A percentile compares a stretch with the other conserved stretches of the same genome.
Conservation (phyloP, 2,329 filamentous ascomycete species). For the Fusarium pseudoanthophilum region DNA sequence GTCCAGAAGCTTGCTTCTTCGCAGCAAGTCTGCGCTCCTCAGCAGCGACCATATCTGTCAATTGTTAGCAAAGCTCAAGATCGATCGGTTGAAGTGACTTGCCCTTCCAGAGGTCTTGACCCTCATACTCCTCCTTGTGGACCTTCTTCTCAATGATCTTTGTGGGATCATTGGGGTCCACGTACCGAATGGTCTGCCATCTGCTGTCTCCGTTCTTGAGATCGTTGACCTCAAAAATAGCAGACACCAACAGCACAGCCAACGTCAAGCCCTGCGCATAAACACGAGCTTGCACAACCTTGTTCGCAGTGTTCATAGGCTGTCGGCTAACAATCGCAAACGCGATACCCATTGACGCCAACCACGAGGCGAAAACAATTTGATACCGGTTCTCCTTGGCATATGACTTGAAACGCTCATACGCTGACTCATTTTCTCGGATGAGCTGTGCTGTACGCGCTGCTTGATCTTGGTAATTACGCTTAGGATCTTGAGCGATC, state of each 20-base stretch:
- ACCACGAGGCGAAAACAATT: conserved; percentile 86
- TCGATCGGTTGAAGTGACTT: conserved; percentile 42
- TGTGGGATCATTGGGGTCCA: conserved; percentile 83
- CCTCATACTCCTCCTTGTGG: conserved; percentile 86
- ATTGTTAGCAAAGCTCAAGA: conserved; percentile 2
- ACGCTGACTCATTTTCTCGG: conserved; percentile 64
- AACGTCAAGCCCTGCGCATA: conserved; percentile 92
- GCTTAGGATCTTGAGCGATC: conserved; percentile 72
- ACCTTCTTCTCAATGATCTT: conserved; percentile 90
- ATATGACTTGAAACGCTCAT: conserved; percentile 75
- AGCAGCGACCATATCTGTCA: conserved; percentile 81
- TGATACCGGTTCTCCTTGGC: conserved; percentile 84
- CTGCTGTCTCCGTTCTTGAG: conserved; percentile 78
- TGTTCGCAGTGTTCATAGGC: conserved; percentile 79
- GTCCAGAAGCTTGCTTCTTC: conserved; percentile 46
- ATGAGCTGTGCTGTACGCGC: conserved; percentile 65
- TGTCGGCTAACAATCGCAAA: conserved; percentile 82
- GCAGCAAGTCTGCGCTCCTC: conserved; percentile 73
- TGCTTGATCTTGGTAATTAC: conserved; percentile 72
- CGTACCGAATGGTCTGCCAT: conserved; percentile 84
- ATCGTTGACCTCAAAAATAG: conserved; percentile 83
- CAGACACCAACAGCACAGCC: conserved; percentile 82
- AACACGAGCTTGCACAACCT: conserved; percentile 92
- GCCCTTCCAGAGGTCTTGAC: conserved; percentile 95
- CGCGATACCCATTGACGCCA: conserved; percentile 81